Conservation (phyloP, 202 grass and related monocot species). For the Musa balbisiana region DNA sequence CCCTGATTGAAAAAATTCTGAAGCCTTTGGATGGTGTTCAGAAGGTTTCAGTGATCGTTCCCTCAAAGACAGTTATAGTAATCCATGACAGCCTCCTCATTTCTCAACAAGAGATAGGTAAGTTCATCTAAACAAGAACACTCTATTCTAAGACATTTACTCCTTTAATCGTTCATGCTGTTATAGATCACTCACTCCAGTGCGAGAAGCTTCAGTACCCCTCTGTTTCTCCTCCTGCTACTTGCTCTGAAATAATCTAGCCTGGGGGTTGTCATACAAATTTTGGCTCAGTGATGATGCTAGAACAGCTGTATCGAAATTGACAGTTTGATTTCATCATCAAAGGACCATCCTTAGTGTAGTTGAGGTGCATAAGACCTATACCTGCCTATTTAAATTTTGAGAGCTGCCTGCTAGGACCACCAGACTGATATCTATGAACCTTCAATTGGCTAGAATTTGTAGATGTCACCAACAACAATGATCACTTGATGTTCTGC, state of each 20-base stretch:
- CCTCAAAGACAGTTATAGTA: slow-evolving; percentile 81
- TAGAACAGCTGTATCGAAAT: no score
- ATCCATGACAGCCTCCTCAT: slow-evolving; percentile 54
- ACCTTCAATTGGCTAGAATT: not conserved
- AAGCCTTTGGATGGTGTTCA: slow-evolving; percentile 47
- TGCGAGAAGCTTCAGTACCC: not conserved
- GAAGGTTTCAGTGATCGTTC: slow-evolving; percentile 68
- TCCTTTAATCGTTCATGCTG: no score
- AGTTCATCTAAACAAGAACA: not conserved
- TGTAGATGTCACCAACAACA: not conserved
- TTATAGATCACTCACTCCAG: not conserved
- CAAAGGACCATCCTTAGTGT: not conserved
- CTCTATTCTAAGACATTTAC: no score
- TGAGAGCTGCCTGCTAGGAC: not conserved
- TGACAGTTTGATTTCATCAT: not conserved
- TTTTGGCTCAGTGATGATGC: no score
- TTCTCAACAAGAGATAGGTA: slow-evolving; percentile 59
- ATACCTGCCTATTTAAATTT: not conserved
- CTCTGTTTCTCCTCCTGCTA: not conserved
- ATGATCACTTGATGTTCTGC: not conserved
- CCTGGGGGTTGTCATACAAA: no score
- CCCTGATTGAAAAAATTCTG: slow-evolving; percentile 70
- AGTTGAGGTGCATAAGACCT: not conserved
- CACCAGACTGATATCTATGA: not conserved
- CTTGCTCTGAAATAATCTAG: not conserved